phyloP scores from a whole-genome alignment of 2,329 filamentous ascomycete genomes.

The Lachnellula cervina region DNA sequence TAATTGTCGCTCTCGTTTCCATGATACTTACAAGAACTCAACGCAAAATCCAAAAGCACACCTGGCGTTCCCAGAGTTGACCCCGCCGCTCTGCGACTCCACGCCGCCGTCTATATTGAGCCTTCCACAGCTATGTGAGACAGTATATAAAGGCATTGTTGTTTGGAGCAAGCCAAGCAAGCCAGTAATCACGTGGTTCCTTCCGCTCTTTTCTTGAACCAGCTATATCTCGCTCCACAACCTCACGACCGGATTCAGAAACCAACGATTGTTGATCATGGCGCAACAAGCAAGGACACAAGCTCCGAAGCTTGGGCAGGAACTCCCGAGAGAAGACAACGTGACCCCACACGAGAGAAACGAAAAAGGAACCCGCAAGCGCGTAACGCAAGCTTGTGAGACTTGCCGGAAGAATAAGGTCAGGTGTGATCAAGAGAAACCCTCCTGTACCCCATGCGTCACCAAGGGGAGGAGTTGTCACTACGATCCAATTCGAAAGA shows the following conservation, averaged over 20 bases:
- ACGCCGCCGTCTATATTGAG: no score
- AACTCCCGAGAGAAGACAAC: conserved; percentile 5
- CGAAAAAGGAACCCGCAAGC: conserved; percentile 23
- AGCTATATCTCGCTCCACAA: no score
- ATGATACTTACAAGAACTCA: no score
- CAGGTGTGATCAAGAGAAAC: conserved; percentile 56
- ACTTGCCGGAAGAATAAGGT: conserved; percentile 51
- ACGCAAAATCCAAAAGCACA: no score
- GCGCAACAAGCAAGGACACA: conserved; percentile 3
- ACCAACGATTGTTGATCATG: conserved; percentile 3
- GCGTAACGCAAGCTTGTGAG: conserved; percentile 50
- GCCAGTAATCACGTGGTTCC: no score
- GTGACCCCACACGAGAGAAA: conserved; percentile 10
- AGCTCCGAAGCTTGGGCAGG: conserved; percentile 4
- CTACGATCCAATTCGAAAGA: conserved; percentile 70
- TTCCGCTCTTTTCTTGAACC: no score
- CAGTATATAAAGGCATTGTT: no score
- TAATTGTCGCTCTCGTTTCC: no score
- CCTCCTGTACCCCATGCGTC: conserved; percentile 59
- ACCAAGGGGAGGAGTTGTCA: conserved; percentile 47
- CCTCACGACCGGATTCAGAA: not conserved
- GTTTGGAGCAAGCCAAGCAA: no score
- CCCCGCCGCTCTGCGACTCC: no score
- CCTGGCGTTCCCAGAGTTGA: no score
- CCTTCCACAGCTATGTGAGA: no score